phyloP scores from a whole-genome alignment of 78 protist genomes.

The Reticulomyxa filosa region DNA sequence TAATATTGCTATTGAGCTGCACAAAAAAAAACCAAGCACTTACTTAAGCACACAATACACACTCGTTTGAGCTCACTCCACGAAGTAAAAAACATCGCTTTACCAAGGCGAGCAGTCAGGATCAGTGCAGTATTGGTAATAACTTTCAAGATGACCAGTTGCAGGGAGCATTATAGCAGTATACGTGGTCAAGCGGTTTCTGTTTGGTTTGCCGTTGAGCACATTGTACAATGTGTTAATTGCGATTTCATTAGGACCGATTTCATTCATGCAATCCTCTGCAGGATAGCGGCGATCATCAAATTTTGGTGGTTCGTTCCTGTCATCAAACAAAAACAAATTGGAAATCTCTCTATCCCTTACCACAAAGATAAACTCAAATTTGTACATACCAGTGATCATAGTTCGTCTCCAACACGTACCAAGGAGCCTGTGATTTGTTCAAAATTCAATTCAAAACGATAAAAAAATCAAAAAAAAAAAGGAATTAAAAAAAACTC shows the following conservation, averaged over 20 bases:
- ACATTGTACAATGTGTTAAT: background rate
- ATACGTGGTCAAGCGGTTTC: background rate
- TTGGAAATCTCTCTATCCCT: no score
- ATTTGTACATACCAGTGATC: no score
- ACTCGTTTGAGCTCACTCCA: no score
- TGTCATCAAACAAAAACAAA: no score
- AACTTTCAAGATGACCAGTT: background rate
- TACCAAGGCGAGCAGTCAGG: background rate
- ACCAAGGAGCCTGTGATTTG: background rate
- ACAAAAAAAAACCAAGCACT: no score
- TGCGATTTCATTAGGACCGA: background rate
- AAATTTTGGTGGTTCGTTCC: background rate
- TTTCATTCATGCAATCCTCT: background rate
- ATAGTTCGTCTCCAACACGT: background rate
- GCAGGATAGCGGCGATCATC: conserved; percentile 5
- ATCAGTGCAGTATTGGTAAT: background rate
- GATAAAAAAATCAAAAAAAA: background rate
- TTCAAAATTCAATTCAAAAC: background rate
- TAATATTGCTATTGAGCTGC: no score
- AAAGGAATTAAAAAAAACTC: no score
- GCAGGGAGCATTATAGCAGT: background rate
- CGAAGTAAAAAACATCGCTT: no score
- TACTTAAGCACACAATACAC: no score
- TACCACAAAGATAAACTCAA: no score
- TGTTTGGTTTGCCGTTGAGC: background rate